A percentile compares a stretch with the other conserved stretches of the same genome.
Evolutionary conservation across 2,329 filamentous ascomycete genomes (phyloP).

Genomic region (Aspergillus fischeri): DNA sequence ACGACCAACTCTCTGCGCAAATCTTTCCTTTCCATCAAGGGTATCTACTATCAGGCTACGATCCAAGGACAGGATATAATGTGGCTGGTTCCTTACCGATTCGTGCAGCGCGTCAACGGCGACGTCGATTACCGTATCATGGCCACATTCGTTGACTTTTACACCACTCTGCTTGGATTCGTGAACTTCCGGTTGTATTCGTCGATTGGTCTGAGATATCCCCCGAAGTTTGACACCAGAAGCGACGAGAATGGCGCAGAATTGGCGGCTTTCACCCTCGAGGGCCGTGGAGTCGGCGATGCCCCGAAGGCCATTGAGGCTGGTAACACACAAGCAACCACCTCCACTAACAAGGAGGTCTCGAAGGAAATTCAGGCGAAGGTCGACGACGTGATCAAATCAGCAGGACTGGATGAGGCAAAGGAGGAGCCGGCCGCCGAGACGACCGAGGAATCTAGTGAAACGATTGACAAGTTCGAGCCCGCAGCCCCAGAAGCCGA

Average conservation of each 20-base stretch:
- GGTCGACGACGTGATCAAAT: conserved; percentile 54
- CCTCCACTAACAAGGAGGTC: conserved; percentile 51
- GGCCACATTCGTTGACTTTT: conserved; percentile 98
- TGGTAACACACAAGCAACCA: conserved; percentile 50
- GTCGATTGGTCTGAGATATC: conserved; percentile 85
- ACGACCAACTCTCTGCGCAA: conserved; percentile 86
- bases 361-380: conserved; percentile 67
- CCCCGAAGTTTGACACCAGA: conserved; percentile 82
- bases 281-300: conserved; percentile 61
- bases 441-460: conserved; percentile 48
- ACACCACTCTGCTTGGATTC: conserved; percentile 92
- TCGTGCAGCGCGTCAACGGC: conserved; percentile 88
- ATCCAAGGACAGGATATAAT: conserved; percentile 96
- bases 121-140: conserved; percentile 99
- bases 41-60: conserved; percentile 97
- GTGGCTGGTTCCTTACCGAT: conserved; percentile 96
- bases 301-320: conserved; percentile 50
- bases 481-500: conserved; percentile 80
- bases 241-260: conserved; percentile 90
- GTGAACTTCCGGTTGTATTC: conserved; percentile 96
- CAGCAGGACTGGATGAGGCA: conserved; percentile 37
- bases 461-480: conserved; percentile 87
- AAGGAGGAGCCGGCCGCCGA: conserved; percentile 43
- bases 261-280: conserved; percentile 83
- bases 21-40: conserved; percentile 97